Conservation (phyloP, 345 rosid genomes). For the Kernera saxatilis region DNA sequence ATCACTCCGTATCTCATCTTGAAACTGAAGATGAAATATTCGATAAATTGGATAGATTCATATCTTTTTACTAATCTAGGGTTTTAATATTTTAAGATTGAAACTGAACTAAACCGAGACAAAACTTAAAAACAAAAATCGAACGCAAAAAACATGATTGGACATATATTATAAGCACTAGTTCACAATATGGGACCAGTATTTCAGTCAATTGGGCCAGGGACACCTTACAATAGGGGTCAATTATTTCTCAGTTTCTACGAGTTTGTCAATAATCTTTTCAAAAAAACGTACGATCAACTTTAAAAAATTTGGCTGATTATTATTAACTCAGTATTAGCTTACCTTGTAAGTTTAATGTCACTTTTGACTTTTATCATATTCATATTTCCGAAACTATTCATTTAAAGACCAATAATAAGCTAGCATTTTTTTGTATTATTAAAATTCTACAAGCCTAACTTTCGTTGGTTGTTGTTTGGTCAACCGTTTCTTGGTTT, state of each 20-base stretch:
- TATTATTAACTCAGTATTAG: neutral
- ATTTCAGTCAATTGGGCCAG: neutral
- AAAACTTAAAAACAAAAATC: too few relatives aligned
- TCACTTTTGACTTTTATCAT: neutral
- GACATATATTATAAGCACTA: neutral
- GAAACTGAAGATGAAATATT: too few relatives aligned
- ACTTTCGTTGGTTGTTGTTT: neutral
- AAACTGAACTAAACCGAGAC: too few relatives aligned
- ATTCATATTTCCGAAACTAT: neutral
- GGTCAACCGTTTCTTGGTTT: slow-evolving; percentile 6
- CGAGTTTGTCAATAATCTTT: neutral
- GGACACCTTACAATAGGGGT: neutral
- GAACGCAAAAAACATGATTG: neutral
- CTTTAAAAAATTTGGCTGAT: neutral
- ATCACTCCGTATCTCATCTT: too few relatives aligned
- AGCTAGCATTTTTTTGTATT: neutral
- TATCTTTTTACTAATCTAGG: too few relatives aligned
- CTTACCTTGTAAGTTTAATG: neutral
- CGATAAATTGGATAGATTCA: too few relatives aligned
- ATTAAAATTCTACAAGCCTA: neutral
- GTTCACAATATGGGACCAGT: neutral
- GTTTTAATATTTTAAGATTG: too few relatives aligned
- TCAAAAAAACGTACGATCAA: neutral
- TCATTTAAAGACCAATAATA: neutral
- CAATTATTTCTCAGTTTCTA: neutral